These are phyloP conservation scores for Urostyla sp. DNA, from an alignment of 73 alveolate species.

Conservation along the genomic window DNA sequence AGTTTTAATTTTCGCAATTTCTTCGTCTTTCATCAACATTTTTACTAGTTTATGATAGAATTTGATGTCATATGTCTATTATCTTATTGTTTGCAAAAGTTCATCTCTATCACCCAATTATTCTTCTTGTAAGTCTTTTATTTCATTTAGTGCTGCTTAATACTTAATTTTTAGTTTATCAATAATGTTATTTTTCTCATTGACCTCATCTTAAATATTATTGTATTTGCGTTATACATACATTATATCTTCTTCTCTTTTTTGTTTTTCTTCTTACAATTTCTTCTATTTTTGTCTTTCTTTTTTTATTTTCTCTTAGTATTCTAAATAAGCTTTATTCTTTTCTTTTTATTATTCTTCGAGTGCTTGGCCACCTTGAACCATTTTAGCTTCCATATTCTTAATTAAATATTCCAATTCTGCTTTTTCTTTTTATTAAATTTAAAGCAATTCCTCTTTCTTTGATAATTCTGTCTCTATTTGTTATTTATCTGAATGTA, in stretches of 20 bases:
- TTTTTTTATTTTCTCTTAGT: constrained; percentile 68
- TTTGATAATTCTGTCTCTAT: constrained; percentile 1
- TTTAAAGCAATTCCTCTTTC: constrained; percentile 26
- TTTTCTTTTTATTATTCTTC: constrained; percentile 79
- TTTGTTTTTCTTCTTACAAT: constrained; percentile 69
- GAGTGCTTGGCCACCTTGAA: constrained; percentile 75
- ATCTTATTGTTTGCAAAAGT: constrained; percentile 78
- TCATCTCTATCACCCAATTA: constrained; percentile 81
- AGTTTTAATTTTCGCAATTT: constrained; percentile 26
- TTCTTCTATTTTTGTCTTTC: constrained; percentile 76
- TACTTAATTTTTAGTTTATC: constrained; percentile 54
- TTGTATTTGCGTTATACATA: constrained; percentile 70
- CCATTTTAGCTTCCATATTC: constrained; percentile 74
- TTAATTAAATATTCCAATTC: constrained; percentile 67
- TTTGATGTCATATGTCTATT: constrained; percentile 64
- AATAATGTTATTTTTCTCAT: constrained; percentile 61
- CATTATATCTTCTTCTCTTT: constrained; percentile 75
- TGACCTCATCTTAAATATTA: constrained; percentile 69
- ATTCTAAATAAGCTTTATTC: constrained; percentile 58
- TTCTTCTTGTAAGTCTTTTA: constrained; percentile 83
- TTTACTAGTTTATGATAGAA: constrained; percentile 9
- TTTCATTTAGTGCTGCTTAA: constrained; percentile 59
- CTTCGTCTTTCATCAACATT: constrained; percentile 52
- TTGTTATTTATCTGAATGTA: constrained; percentile 6
- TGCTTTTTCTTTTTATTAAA: constrained; percentile 49